These are phyloP conservation scores for Waitea zeae DNA, from an alignment of 1,284 basidiomycete species.

Conservation along the genomic window DNA sequence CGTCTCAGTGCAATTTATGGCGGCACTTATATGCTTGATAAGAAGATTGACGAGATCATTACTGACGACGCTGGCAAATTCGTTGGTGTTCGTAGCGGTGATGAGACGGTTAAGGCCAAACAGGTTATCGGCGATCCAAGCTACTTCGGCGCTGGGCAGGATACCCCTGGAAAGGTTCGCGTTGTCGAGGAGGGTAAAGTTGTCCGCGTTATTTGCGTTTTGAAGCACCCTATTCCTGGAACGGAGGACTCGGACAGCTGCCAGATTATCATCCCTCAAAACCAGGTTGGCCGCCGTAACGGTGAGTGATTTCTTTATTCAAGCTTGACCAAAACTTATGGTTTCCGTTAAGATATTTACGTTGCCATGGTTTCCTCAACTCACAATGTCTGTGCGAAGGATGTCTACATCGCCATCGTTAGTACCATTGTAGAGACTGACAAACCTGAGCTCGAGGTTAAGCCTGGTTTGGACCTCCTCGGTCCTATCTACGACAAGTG, in stretches of 20 bases:
- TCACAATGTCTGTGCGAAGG: constrained; percentile 94
- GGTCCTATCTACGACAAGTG: constrained; percentile 93
- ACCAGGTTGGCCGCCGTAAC: constrained; percentile 89
- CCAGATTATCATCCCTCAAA: constrained; percentile 98
- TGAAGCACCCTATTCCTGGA: constrained; percentile 97
- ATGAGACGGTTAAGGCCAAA: constrained; percentile 93
- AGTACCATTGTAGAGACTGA: constrained; percentile 97
- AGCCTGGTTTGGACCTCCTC: constrained; percentile 81
- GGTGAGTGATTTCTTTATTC: constrained; percentile 31
- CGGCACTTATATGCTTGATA: constrained; percentile 99
- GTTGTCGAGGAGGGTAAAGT: constrained; percentile 92
- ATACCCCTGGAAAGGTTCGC: constrained; percentile 58
- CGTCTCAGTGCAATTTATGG: constrained; percentile 98
- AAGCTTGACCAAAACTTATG: background rate
- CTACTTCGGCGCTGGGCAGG: constrained; percentile 76
- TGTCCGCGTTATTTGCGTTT: constrained; percentile 91
- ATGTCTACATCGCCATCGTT: constrained; percentile 92
- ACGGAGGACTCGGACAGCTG: constrained; percentile 91
- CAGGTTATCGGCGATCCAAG: constrained; percentile 97
- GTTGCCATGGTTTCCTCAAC: constrained; percentile 93
- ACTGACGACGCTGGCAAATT: constrained; percentile 81
- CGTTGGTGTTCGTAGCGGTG: constrained; percentile 77
- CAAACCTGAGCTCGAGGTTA: constrained; percentile 85
- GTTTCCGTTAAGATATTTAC: constrained; percentile 71
- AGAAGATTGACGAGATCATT: constrained; percentile 84